These are phyloP conservation scores for Coniochaeta sp. DNA, from an alignment of 2,329 filamentous ascomycete species.

Conservation along the genomic window DNA sequence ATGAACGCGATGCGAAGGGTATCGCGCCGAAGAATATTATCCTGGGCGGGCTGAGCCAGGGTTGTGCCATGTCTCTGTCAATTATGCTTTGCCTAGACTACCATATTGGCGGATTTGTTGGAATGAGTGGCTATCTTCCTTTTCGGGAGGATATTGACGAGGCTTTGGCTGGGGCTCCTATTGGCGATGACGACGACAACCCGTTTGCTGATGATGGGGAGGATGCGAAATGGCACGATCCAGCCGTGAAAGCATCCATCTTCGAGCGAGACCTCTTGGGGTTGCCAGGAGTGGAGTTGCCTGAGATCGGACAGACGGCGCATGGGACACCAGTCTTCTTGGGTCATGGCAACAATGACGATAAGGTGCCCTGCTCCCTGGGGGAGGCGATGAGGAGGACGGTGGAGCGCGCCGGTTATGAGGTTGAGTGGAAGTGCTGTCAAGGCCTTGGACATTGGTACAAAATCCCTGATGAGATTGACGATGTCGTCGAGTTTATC, in stretches of 20 bases:
- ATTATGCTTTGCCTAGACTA: slow-evolving; percentile 30
- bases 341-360: slow-evolving; percentile 32
- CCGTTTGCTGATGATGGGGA: slow-evolving; percentile 13
- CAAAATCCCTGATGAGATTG: slow-evolving; percentile 34
- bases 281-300: slow-evolving; percentile 14
- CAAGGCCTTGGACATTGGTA: slow-evolving; percentile 37
- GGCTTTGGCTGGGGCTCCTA: slow-evolving; percentile 8
- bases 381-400: slow-evolving; percentile 18
- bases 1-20: slow-evolving; percentile 19
- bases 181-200: slow-evolving; percentile 9
- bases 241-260: slow-evolving; percentile 15
- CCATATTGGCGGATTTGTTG: slow-evolving; percentile 33
- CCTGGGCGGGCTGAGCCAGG: slow-evolving; percentile 45
- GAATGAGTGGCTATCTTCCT: slow-evolving; percentile 39
- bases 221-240: slow-evolving; percentile 6
- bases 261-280: slow-evolving; percentile 16
- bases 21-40: slow-evolving; percentile 31
- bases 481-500: slow-evolving; percentile 33
- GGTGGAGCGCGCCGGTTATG: slow-evolving; percentile 24
- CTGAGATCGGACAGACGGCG: slow-evolving; percentile 5
- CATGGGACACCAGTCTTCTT: slow-evolving; percentile 31
- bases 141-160: slow-evolving; percentile 27
- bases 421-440: slow-evolving; percentile 32
- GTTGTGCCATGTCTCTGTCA: slow-evolving; percentile 38
- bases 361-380: slow-evolving; percentile 24